A percentile compares a stretch with the other conserved stretches of the same genome.
Conservation (phyloP, 169 alveolate species). For the Plasmodium billcollinsi region DNA sequence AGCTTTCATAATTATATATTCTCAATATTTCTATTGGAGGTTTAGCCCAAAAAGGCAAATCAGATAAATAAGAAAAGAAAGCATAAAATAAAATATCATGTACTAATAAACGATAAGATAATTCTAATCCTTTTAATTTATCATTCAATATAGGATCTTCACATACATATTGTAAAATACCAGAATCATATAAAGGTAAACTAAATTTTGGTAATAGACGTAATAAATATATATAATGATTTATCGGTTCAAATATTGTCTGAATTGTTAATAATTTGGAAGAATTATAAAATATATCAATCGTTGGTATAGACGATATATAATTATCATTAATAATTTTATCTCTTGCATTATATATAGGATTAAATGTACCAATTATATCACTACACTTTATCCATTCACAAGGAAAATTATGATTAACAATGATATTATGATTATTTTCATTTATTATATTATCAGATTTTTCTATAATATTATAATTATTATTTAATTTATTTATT, state of each 20-base stretch:
- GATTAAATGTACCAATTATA: conserved; percentile 57
- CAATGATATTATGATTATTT: neutral
- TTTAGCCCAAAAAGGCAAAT: conserved; percentile 83
- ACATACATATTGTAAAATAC: conserved; percentile 80
- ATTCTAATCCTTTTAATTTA: conserved; percentile 80
- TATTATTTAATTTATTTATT: neutral
- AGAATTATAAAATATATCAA: conserved; percentile 78
- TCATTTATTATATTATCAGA: neutral
- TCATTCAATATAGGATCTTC: conserved; percentile 82
- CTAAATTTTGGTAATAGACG: conserved; percentile 80
- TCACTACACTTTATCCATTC: conserved; percentile 30
- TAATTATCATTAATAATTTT: conserved; percentile 57
- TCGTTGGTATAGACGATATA: conserved; percentile 78
- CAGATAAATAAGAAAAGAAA: conserved; percentile 80
- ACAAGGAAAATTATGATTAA: conserved; percentile 15
- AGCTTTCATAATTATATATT: conserved; percentile 78
- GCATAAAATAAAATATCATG: conserved; percentile 83
- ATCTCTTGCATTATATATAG: conserved; percentile 66
- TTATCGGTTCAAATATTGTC: conserved; percentile 68
- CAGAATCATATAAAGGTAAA: conserved; percentile 83
- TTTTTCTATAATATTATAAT: neutral
- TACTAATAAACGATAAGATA: conserved; percentile 80
- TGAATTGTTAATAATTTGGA: conserved; percentile 75
- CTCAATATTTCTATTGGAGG: conserved; percentile 82
- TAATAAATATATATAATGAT: conserved; percentile 71